Evolutionary conservation across 352 stramenopile species (phyloP).

Genomic region (Globisporangium nagaii): DNA sequence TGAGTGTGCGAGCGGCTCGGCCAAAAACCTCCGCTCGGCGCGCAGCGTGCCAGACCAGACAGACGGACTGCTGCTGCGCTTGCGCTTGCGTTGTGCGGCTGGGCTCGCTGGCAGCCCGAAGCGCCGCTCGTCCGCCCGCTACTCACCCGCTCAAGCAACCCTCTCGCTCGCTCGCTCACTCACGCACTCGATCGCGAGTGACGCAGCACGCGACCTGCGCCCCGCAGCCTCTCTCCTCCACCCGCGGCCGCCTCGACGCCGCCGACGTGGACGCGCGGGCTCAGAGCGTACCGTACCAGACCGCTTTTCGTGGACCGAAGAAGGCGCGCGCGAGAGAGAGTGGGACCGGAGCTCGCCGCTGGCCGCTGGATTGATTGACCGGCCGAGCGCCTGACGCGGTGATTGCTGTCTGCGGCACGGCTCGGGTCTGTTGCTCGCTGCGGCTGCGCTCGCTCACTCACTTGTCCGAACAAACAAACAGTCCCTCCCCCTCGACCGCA

Average conservation of each 20-base stretch:
- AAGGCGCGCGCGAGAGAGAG: conserved; percentile 3
- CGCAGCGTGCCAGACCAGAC: too few species aligned
- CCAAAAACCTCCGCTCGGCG: too few species aligned
- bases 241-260: background rate
- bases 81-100: too few species aligned
- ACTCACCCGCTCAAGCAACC: too few species aligned
- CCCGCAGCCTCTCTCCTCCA: background rate
- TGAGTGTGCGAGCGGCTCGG: too few species aligned
- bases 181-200: background rate
- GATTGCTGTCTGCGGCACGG: too few species aligned
- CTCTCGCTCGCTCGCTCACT: too few species aligned
- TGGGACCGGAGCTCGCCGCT: conserved; percentile 6
- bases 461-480: too few species aligned
- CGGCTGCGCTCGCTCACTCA: background rate
- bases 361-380: conserved; percentile 4
- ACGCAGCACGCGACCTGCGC: background rate
- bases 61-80: too few species aligned
- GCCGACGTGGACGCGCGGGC: conserved; percentile 1
- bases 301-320: background rate
- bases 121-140: background rate
- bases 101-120: too few species aligned
- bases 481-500: too few species aligned
- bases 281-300: background rate
- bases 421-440: too few species aligned
- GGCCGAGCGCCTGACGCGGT: background rate